These are phyloP conservation scores for Alternaria rosae DNA, from an alignment of 2,329 filamentous ascomycete species.

Conservation along the genomic window DNA sequence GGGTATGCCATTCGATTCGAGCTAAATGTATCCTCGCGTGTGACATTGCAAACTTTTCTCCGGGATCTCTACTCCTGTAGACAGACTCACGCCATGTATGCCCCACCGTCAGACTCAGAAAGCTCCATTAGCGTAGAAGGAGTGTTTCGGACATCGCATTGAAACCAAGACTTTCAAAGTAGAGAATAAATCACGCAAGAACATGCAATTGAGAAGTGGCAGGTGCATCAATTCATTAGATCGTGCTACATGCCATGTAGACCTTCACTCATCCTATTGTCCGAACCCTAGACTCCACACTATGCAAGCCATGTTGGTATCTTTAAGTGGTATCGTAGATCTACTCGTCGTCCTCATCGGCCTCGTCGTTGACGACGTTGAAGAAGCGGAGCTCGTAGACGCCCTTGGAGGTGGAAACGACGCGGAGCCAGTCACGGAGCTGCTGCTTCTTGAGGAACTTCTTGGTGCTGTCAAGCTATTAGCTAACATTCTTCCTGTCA, in stretches of 20 bases:
- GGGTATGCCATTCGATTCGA: background rate
- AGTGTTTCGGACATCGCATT: background rate
- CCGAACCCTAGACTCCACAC: conserved; percentile 24
- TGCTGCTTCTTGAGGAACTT: conserved; percentile 99
- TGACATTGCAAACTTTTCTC: conserved; percentile 1
- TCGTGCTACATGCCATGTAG: conserved; percentile 40
- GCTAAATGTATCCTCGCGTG: background rate
- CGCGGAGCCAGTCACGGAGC: conserved; percentile 99
- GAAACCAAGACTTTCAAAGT: background rate
- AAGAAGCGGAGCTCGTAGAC: conserved; percentile 99
- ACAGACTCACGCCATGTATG: background rate
- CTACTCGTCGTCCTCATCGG: conserved; percentile 98
- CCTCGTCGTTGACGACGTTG: conserved; percentile 99
- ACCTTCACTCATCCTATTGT: conserved; percentile 28
- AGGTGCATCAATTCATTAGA: conserved; percentile 39
- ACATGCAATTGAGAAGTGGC: conserved; percentile 6
- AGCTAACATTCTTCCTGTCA: background rate
- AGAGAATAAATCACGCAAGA: background rate
- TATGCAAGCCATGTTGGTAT: conserved; percentile 27
- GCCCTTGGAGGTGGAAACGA: conserved; percentile 96
- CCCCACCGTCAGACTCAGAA: background rate
- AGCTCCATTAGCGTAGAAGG: background rate
- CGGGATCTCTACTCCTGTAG: background rate
- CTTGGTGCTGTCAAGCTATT: conserved; percentile 76
- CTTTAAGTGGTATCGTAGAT: conserved; percentile 38